A percentile compares a stretch with the other conserved stretches of the same genome.
Conservation (phyloP, 345 rosid genomes). For the Rubroshorea leprosula region DNA sequence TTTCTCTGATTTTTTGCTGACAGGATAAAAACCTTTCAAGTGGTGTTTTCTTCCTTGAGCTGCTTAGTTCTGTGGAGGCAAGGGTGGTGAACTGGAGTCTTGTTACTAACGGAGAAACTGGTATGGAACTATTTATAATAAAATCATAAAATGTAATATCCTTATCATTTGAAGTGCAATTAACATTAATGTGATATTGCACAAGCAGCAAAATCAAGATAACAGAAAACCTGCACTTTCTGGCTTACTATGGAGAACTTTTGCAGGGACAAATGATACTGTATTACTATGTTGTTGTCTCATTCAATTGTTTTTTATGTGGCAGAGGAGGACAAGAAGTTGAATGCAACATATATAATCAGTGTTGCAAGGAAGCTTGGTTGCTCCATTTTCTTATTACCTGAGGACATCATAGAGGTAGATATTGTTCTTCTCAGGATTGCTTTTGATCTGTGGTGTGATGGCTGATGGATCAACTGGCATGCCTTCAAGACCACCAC, state of each 20-base stretch:
- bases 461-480: no score
- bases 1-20: constrained; percentile 14
- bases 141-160: background rate
- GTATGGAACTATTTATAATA: constrained; percentile 27
- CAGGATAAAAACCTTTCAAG: constrained; percentile 75
- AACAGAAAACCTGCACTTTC: background rate
- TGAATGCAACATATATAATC: constrained; percentile 89
- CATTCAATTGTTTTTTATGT: constrained; percentile 14
- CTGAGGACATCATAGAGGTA: constrained; percentile 97
- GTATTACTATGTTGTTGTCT: background rate
- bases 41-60: constrained; percentile 89
- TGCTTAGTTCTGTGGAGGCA: constrained; percentile 83
- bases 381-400: constrained; percentile 94
- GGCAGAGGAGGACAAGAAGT: constrained; percentile 95
- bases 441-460: background rate
- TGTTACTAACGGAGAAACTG: constrained; percentile 75
- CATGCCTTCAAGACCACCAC: background rate
- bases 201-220: background rate
- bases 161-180: background rate
- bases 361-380: constrained; percentile 98
- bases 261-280: background rate
- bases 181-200: background rate
- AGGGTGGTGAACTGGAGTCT: constrained; percentile 93
- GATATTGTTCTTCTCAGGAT: background rate
- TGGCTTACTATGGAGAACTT: background rate